phyloP scores from a whole-genome alignment of 2,329 filamentous ascomycete species.

The Paecilomyces sp. region DNA sequence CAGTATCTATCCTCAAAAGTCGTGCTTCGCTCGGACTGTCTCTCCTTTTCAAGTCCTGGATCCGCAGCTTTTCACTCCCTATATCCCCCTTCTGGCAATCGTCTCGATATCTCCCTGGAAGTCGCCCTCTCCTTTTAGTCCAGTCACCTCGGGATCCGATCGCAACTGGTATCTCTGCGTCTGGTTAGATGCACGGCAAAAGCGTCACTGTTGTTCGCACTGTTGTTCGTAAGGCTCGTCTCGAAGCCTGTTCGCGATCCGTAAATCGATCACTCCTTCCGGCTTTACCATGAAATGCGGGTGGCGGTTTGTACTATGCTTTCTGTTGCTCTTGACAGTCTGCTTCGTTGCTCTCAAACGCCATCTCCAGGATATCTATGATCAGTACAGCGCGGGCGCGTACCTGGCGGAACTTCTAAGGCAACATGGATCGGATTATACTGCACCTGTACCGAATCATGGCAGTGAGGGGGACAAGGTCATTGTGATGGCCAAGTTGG shows the following conservation, averaged over 20 bases:
- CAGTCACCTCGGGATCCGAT: background rate
- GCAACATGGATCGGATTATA: slow-evolving; percentile 3
- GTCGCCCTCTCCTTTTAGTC: background rate
- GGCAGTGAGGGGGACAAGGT: slow-evolving; percentile 26
- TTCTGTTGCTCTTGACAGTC: slow-evolving; percentile 15
- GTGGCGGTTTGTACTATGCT: slow-evolving; percentile 19
- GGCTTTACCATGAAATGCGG: slow-evolving; percentile 22
- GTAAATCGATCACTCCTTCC: background rate
- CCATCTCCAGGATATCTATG: slow-evolving; percentile 24
- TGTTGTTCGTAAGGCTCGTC: background rate
- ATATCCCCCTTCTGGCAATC: background rate
- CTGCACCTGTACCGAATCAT: background rate
- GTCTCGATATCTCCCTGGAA: background rate
- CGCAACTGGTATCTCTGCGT: background rate
- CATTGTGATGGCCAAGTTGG: slow-evolving; percentile 39
- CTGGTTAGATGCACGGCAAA: background rate
- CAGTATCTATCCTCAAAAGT: background rate
- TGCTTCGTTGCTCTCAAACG: slow-evolving; percentile 23
- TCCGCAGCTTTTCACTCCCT: background rate
- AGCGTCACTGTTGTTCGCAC: background rate
- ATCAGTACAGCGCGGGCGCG: slow-evolving; percentile 29
- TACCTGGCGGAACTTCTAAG: slow-evolving; percentile 22
- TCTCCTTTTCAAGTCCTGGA: background rate
- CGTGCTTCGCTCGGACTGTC: background rate
- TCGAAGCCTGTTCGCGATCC: background rate